Base-by-base conservation (phyloP, 176 grass and related monocot genomes). In the Oryza officinalis region DNA sequence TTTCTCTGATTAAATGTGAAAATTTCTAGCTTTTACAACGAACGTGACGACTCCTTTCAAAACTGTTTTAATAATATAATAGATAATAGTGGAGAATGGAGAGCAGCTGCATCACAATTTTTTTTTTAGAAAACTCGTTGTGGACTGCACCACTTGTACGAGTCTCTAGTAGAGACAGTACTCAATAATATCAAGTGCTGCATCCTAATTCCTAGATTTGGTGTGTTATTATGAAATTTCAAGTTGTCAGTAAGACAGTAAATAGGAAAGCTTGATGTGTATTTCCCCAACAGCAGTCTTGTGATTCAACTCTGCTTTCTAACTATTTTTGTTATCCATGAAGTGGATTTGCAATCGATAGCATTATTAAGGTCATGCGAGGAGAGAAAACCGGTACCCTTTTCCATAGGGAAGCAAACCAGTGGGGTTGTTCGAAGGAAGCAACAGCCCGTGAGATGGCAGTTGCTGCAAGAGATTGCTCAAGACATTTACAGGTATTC, bases 301-400 rank as follows among this genome's bases (percentile, higher is more conserved):
- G 18, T 49, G 9, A 54, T 81, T 77, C 9, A 38, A 6, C 60
- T 78, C 60, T 4, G 20, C 2, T 67, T 89, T 11, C 57, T 90
- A 50, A 87, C 69, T 74, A 65, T 63, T 83, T 31, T 64, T 87
- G 8, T 10, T 87, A 26, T 84, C 79, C 33, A 27, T 93, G 69
- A 59, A 99, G 97, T 92, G 97, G 97, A 71, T 99, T 94, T 84
- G 83, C 90, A 77, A 86, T 71, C 71, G 93, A 96, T 88, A 99
- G 84, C 85, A 94, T 99, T 71, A 40, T 89, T 35, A 99, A 91
- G 80, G 84, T 96, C 67, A 88, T 99, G 33, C 81, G 85, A 88
- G 97, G 97, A 81, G 90, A 96, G 84, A 99, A 86, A 82, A 80
- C 96, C 0, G 97, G 97, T 64, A 99, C 97, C 13, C 86, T 99